Evolutionary conservation across 331 rosid species (phyloP).

Genomic region (Pyracantha coccinea): DNA sequence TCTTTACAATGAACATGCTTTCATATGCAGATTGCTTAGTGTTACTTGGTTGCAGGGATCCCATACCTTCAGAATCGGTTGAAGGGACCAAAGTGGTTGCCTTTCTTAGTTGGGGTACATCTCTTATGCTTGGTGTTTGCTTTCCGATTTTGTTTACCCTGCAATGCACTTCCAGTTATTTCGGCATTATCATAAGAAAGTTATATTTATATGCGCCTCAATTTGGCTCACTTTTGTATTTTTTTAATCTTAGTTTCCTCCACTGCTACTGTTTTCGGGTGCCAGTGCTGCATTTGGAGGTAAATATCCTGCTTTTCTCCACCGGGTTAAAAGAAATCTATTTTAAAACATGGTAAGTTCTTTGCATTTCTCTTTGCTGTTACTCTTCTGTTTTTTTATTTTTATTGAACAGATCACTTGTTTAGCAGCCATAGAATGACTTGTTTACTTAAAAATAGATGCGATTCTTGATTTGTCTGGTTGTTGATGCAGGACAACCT

Average conservation of each 20-base stretch:
- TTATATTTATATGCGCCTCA: not conserved
- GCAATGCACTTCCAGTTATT: not conserved
- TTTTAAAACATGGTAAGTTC: not conserved
- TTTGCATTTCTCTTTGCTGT: not conserved
- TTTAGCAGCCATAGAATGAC: not conserved
- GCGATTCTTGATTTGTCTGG: not conserved
- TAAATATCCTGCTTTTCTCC: slow-evolving; percentile 8
- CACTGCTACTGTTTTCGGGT: slow-evolving; percentile 64
- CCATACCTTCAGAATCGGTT: slow-evolving; percentile 70
- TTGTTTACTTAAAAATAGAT: not conserved
- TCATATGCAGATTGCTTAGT: slow-evolving; percentile 17
- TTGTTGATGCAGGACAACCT: not conserved
- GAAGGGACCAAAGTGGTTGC: slow-evolving; percentile 97
- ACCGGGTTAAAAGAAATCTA: not conserved
- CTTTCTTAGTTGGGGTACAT: slow-evolving; percentile 77
- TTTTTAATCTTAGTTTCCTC: slow-evolving; percentile 54
- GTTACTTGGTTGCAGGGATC: slow-evolving; percentile 52
- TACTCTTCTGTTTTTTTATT: not conserved
- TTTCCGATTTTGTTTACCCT: not conserved
- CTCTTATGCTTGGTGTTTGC: not conserved
- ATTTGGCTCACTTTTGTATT: slow-evolving; percentile 11
- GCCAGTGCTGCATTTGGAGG: slow-evolving; percentile 92
- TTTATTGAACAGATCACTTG: not conserved
- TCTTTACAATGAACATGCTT: not conserved
- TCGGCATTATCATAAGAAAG: not conserved